Evolutionary conservation across 1,284 basidiomycete genomes (phyloP).

Genomic region (Caloboletus inedulis): DNA sequence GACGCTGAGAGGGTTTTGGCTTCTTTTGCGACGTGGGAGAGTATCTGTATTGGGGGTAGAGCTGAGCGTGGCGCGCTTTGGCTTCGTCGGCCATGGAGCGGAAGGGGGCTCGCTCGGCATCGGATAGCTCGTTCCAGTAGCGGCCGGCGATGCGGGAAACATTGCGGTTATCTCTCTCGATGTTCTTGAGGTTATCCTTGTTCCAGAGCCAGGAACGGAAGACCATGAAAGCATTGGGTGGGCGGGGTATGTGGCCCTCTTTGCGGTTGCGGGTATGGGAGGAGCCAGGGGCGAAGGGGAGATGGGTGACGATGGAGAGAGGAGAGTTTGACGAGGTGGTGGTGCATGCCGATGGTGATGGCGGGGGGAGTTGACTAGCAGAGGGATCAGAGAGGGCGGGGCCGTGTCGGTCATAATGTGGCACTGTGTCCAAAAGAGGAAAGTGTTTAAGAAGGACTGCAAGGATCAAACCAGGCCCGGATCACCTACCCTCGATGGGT

Average conservation of each 20-base stretch:
- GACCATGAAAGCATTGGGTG: conserved; percentile 82
- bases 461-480: conserved; percentile 9
- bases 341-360: conserved; percentile 24
- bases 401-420: no score
- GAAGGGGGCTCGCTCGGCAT: conserved; percentile 40
- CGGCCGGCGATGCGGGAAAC: conserved; percentile 50
- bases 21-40: conserved; percentile 38
- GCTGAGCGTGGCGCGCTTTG: conserved; percentile 47
- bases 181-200: conserved; percentile 40
- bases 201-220: conserved; percentile 72
- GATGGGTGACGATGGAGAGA: conserved; percentile 24
- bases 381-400: conserved; percentile 13
- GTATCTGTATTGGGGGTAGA: conserved; percentile 59
- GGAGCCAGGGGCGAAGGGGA: conserved; percentile 30
- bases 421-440: conserved; percentile 32
- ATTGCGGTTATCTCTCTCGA: conserved; percentile 48
- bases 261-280: conserved; percentile 44
- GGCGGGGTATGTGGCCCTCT: conserved; percentile 60
- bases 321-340: conserved; percentile 14
- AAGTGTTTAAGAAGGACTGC: conserved; percentile 32
- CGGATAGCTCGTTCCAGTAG: conserved; percentile 40
- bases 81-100: conserved; percentile 42
- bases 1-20: conserved; percentile 24
- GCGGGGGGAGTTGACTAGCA: neutral
- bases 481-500: conserved; percentile 30